Evolutionary conservation across 495 filamentous ascomycete genomes (phyloP), one percentile per base, ranked within the genome.

Genomic region (Xylaria palmicola): DNA sequence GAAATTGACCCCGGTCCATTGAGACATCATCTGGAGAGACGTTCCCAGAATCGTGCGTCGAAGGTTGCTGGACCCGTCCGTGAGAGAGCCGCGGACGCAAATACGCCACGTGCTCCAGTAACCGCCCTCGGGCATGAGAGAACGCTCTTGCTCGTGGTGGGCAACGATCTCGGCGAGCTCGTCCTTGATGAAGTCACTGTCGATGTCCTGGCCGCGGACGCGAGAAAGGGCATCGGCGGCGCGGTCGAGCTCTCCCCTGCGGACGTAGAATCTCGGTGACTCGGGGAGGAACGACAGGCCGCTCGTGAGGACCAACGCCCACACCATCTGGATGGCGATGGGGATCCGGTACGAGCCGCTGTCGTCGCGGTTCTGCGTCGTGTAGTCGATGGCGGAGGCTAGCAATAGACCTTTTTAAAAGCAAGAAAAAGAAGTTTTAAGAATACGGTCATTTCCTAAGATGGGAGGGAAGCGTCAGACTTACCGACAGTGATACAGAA

Each of bases 111-210:
- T 79, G 82, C 83, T 65, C 84, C 85, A 67, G 86, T 87, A 92
- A 62, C 82, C 82, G 59, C 76, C 79, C 48, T 82, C 71, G 30
- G 87, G 86, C 20, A 84, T 84, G 15, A 91, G 72, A 56, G 81
- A 80, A 57, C 86, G 73, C 74, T 93, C 90, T 69, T 88, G 89
- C 70, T 93, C 89, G 74, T 92, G 84, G 77, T 91, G 92, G 65
- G 89, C 89, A 61, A 89, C 83, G 67, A 95, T 91, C 75, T 95
- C 91, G 24, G 86, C 77, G 13, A 93, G 82, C 65, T 95, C 91
- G 45, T 81, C 79, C 67, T 87, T 72, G 65, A 94, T 74, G 65
- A 82, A 81, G 5, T 86, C 79, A 62, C 88, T 85, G 27, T 87
- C 85, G 41, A 80, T 45, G 30, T 85, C 77, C 63, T 92, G 81